Evolutionary conservation across 148 eudicot genomes (phyloP), one percentile per base, ranked within the genome.

Genomic region (Tetragonia tetragonoides): DNA sequence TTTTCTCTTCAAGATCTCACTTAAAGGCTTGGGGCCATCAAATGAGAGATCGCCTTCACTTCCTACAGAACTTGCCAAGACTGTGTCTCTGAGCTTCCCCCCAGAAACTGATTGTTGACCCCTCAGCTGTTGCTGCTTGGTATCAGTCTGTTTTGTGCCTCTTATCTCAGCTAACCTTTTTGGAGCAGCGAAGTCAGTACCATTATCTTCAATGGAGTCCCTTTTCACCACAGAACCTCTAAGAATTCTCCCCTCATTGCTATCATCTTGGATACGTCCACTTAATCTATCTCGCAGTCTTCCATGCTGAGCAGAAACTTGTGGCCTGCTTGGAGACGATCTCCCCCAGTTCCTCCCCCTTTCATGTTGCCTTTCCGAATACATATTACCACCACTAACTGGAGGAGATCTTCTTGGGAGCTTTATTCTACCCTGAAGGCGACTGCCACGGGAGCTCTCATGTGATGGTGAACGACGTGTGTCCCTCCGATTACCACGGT

Each of bases 1-100:
- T 81, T 95, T 95, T 49, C 91, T 82, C 88, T 95, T 95, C 77
- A 95, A 78, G 82, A 95, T 95, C 89, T 95, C 98, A 70, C 92
- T 84, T 49, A 95, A 80, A 47, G 98, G 94, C 85, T 92, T 95
- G 46, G 98, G 98, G 51, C 97, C 97, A 78, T 92, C 98, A 82
- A 95, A 92, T 34, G 92, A 81, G 44, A 75, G 28, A 78, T 80
- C 83, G 37, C 81, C 86, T 68, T 85, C 92, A 56, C 80, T 54
- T 69, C 84, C 84, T 28, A 67, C 72, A 74, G 87, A 80, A 46
- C 85, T 74, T 37, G 84, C 78, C 39, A 81, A 74, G 69, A 79
- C 81, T 0, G 79, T 70, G 75, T 80, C 86, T 75, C 85, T 89
- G 73, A 91, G 86, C 85, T 89, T 94, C 62, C 88, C 92, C 47